These are phyloP conservation scores for Chloropicon primus DNA, from an alignment of 139 green algal species.

Conservation along the genomic window DNA sequence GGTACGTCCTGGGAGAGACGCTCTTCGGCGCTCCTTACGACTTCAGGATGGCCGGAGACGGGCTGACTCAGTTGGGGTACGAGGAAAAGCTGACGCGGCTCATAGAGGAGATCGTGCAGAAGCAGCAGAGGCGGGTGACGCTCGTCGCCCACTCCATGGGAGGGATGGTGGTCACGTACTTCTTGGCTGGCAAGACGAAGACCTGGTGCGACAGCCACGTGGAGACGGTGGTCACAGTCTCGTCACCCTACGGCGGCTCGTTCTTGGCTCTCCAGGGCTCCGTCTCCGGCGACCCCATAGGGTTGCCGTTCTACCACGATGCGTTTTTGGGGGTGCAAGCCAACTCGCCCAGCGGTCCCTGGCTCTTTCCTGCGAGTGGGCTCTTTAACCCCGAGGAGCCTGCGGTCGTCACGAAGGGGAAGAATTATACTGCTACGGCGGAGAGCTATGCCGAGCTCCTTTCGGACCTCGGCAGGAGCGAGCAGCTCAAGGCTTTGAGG, in stretches of 20 bases:
- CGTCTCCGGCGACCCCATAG: conserved; percentile 20
- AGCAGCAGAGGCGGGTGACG: conserved; percentile 11
- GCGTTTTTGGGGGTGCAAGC: conserved; percentile 21
- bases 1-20: conserved; percentile 18
- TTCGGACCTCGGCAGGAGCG: background rate
- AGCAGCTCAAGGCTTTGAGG: background rate
- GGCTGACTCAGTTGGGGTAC: conserved; percentile 8
- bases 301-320: conserved; percentile 18
- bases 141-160: conserved; percentile 26
- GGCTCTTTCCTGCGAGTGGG: conserved; percentile 22
- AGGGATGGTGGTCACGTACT: conserved; percentile 18
- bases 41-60: conserved; percentile 25
- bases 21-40: conserved; percentile 30
- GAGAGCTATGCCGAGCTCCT: background rate
- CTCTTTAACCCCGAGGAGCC: conserved; percentile 19
- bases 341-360: conserved; percentile 16
- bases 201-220: conserved; percentile 11
- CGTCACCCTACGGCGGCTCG: conserved; percentile 16
- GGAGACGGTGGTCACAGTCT: conserved; percentile 12
- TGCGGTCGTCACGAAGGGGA: conserved; percentile 13
- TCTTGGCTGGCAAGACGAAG: background rate
- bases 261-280: conserved; percentile 19
- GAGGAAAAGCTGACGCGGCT: conserved; percentile 12
- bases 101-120: conserved; percentile 21
- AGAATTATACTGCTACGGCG: background rate